Percentiles rank a stretch among this genome's conserved stretches.
phyloP scores from a whole-genome alignment of 495 filamentous ascomycete species.

The Lindgomyces ingoldianus region DNA sequence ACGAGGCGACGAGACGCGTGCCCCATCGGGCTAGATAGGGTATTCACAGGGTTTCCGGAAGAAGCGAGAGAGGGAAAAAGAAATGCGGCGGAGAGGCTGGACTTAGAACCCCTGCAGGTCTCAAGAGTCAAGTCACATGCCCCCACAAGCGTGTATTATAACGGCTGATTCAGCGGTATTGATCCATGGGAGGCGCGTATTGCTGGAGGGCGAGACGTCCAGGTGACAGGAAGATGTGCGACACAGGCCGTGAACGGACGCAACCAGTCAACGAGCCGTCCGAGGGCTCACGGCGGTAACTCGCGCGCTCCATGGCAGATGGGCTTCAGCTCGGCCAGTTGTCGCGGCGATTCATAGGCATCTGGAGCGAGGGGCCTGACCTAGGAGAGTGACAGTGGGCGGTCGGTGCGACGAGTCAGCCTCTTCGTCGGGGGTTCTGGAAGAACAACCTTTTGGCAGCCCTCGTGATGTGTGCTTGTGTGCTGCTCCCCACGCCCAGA shows the following conservation, averaged over 20 bases:
- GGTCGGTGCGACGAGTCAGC: conserved; percentile 21
- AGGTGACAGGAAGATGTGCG: conserved; percentile 7
- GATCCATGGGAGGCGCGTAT: not conserved
- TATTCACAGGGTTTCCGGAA: conserved; percentile 7
- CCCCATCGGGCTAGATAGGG: conserved; percentile 10
- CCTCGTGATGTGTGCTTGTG: conserved; percentile 16
- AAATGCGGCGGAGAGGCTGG: too few relatives aligned
- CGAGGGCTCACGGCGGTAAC: not conserved
- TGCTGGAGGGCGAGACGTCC: not conserved
- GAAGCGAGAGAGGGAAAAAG: not conserved
- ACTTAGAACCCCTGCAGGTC: not conserved
- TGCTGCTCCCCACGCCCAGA: conserved; percentile 32
- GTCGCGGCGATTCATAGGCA: not conserved
- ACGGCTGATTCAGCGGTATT: conserved; percentile 28
- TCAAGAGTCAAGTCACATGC: conserved; percentile 1
- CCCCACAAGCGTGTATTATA: not conserved
- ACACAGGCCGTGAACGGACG: not conserved
- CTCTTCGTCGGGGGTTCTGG: conserved; percentile 32
- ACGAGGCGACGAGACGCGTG: conserved; percentile 8
- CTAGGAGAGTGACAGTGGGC: not conserved
- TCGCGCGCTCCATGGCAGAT: not conserved
- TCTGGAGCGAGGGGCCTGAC: not conserved
- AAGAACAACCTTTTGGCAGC: conserved; percentile 13
- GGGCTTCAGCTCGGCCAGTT: not conserved
- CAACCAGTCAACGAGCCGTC: too few relatives aligned